Percentiles rank a stretch among this genome's conserved stretches.
These are phyloP conservation scores for Graphilbum ipis-grandicollis DNA, from an alignment of 2,329 filamentous ascomycete species.

Conservation along the genomic window DNA sequence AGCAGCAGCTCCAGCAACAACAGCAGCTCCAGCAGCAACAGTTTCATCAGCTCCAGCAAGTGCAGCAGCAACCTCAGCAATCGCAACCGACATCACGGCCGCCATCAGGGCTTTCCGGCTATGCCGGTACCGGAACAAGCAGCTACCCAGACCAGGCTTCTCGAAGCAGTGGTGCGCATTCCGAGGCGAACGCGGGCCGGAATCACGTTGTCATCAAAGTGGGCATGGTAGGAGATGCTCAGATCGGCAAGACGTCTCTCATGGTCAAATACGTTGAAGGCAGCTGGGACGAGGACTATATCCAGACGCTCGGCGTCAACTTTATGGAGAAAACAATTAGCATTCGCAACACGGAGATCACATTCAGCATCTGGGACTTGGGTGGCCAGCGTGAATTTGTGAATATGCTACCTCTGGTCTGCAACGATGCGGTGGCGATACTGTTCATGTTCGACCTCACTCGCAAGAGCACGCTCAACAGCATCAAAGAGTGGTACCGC, in stretches of 20 bases:
- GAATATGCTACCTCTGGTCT: slow-evolving; percentile 98
- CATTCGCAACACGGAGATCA: slow-evolving; percentile 98
- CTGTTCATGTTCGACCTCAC: slow-evolving; percentile 99
- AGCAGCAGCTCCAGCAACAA: slow-evolving; percentile 5
- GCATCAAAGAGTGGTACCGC: slow-evolving; percentile 98
- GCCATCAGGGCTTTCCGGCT: slow-evolving; percentile 33
- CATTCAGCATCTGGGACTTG: slow-evolving; percentile 97
- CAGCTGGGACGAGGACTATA: slow-evolving; percentile 99
- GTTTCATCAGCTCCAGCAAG: slow-evolving; percentile 7
- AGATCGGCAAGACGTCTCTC: slow-evolving; percentile 96
- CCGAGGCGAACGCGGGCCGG: slow-evolving; percentile 27
- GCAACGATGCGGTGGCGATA: slow-evolving; percentile 96
- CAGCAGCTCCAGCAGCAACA: slow-evolving; percentile 4
- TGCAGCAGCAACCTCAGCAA: slow-evolving; percentile 28
- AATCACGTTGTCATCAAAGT: slow-evolving; percentile 94
- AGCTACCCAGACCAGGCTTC: slow-evolving; percentile 27
- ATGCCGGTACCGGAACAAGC: slow-evolving; percentile 18
- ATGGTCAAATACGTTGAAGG: slow-evolving; percentile 99
- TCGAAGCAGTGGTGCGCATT: slow-evolving; percentile 20
- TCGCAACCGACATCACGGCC: slow-evolving; percentile 32
- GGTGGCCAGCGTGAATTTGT: slow-evolving; percentile 97
- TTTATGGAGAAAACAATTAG: slow-evolving; percentile 99
- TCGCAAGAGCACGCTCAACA: slow-evolving; percentile 93
- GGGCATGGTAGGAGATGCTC: slow-evolving; percentile 96
- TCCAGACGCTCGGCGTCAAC: slow-evolving; percentile 95